Evolutionary conservation across 2,329 filamentous ascomycete genomes (phyloP).

Genomic region (Fusarium austroafricanum): DNA sequence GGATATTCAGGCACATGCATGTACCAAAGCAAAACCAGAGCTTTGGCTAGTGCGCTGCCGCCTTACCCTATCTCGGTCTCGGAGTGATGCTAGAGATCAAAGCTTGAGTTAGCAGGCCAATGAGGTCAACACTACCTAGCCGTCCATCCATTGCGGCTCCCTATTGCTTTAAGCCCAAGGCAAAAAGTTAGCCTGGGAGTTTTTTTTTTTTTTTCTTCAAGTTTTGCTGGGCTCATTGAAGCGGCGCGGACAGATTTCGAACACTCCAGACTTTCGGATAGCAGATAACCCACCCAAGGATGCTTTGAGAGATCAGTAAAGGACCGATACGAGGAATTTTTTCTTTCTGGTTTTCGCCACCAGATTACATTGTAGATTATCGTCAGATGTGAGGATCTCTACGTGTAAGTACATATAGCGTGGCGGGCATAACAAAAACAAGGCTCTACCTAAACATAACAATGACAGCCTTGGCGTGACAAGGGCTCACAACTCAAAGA

Average conservation of each 20-base stretch:
- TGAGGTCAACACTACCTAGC: slow-evolving; percentile 12
- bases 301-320: slow-evolving; percentile 1
- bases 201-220: no score
- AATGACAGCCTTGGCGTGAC: slow-evolving; percentile 10
- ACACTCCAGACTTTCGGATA: slow-evolving; percentile 38
- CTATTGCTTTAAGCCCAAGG: slow-evolving; percentile 17
- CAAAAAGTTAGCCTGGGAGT: slow-evolving; percentile 24
- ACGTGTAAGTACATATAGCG: slow-evolving; percentile 17
- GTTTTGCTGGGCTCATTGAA: slow-evolving; percentile 24
- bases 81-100: slow-evolving; percentile 10
- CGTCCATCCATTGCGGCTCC: slow-evolving; percentile 11
- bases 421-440: slow-evolving; percentile 22
- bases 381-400: slow-evolving; percentile 8
- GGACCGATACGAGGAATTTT: slow-evolving; percentile 21
- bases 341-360: slow-evolving; percentile 5
- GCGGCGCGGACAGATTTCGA: slow-evolving; percentile 32
- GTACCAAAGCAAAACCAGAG: slow-evolving; percentile 11
- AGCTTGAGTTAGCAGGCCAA: slow-evolving; percentile 20
- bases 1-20: slow-evolving; percentile 28
- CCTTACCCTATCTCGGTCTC: slow-evolving; percentile 7
- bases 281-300: slow-evolving; percentile 18
- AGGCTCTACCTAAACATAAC: not conserved
- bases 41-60: not conserved
- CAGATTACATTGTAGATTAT: not conserved
- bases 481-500: slow-evolving; percentile 10